Percentiles rank a stretch among this genome's conserved stretches.
phyloP scores from a whole-genome alignment of 2,329 filamentous ascomycete species.

The Aspergillus costaricaensis region DNA sequence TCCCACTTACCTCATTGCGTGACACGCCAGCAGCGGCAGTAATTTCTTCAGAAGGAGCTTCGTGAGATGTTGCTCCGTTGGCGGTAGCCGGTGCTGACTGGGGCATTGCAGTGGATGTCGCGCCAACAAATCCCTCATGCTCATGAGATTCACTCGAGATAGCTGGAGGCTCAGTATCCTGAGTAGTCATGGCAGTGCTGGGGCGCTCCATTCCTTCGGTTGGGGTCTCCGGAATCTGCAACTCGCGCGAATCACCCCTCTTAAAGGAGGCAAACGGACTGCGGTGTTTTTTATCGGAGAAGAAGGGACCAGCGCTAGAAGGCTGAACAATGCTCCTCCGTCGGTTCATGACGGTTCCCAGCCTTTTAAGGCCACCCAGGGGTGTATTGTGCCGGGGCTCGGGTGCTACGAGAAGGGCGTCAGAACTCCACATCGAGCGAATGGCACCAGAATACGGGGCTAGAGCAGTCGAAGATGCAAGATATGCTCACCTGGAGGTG shows the following conservation, averaged over 20 bases:
- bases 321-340: conserved; percentile 46
- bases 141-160: conserved; percentile 31
- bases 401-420: conserved; percentile 30
- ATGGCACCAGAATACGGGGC: neutral
- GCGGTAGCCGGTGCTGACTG: conserved; percentile 24
- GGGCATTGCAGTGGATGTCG: conserved; percentile 24
- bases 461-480: neutral
- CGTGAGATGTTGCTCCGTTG: conserved; percentile 31
- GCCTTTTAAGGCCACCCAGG: conserved; percentile 47
- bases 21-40: conserved; percentile 27
- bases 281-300: conserved; percentile 45
- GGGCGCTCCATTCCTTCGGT: conserved; percentile 33
- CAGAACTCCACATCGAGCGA: neutral
- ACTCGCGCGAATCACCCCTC: conserved; percentile 42
- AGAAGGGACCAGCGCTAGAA: conserved; percentile 30
- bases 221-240: conserved; percentile 40
- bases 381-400: conserved; percentile 45
- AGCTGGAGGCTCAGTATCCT: conserved; percentile 28
- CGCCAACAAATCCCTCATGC: conserved; percentile 20
- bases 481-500: conserved; percentile 39
- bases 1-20: conserved; percentile 26
- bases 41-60: conserved; percentile 17
- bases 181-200: conserved; percentile 32
- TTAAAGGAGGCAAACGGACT: conserved; percentile 47
- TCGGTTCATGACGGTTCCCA: conserved; percentile 51